Evolutionary conservation across 176 grass and related monocot species (phyloP), one percentile per base, ranked within the genome.

Genomic region (Oryza officinalis): DNA sequence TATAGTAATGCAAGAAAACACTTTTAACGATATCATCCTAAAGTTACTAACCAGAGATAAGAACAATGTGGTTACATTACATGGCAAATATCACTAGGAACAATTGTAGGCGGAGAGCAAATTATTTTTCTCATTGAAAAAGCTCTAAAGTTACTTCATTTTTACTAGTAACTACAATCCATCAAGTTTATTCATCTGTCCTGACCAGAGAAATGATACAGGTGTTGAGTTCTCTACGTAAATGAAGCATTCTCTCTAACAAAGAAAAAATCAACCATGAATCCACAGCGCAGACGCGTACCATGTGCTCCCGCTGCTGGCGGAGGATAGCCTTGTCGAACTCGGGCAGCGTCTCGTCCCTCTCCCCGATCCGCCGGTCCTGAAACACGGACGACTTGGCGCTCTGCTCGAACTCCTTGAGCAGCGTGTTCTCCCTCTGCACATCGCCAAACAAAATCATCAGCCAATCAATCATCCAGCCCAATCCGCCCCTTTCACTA

Each of bases 361-460:
- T 92, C 85, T 98, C 96, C 0, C 96, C 96, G 83, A 98, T 93
- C 68, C 96, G 93, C 45, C 92, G 94, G 70, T 98, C 93, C 6
- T 88, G 74, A 80, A 98, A 95, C 72, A 88, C 71, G 18, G 96
- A 92, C 45, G 91, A 94, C 85, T 95, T 98, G 78, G 72, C 41
- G 74, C 86, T 94, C 59, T 89, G 80, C 65, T 92, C 83, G 43
- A 90, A 93, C 83, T 95, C 93, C 85, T 90, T 95, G 46, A 95
- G 80, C 69, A 95, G 60, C 6, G 96, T 98, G 72, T 98, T 95
- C 91, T 98, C 90, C 93, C 96, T 92, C 96, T 98, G 91, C 76
- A 54, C 22, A 28, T 27, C 25, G 40, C 13, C 18, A 33, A 67
- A 63, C 71, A 25, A 92, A 38, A 78, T 9, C 74, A 84, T 17